phyloP scores from a whole-genome alignment of 768 basidiomycete genomes.

The Auricularia sp. region DNA sequence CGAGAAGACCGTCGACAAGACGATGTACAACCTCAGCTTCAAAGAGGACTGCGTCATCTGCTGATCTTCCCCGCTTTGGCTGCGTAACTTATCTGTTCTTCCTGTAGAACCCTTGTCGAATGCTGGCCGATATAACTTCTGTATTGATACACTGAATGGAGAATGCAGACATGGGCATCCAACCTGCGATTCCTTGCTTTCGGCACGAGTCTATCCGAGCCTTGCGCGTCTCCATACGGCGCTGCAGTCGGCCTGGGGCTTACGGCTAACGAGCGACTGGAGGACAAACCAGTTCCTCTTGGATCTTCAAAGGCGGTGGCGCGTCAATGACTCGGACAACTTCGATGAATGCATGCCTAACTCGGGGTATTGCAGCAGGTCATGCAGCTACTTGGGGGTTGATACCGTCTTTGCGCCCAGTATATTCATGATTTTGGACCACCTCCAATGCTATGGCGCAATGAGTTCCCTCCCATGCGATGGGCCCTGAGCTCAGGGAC shows the following conservation, averaged over 20 bases:
- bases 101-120: background rate
- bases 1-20: slow-evolving; percentile 90
- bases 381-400: slow-evolving; percentile 14
- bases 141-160: background rate
- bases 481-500: slow-evolving; percentile 4
- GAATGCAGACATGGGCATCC: too few relatives aligned
- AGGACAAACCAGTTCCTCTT: slow-evolving; percentile 34
- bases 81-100: background rate
- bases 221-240: background rate
- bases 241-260: background rate
- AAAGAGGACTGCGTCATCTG: slow-evolving; percentile 76
- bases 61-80: slow-evolving; percentile 11
- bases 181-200: too few relatives aligned
- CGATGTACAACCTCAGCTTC: slow-evolving; percentile 88
- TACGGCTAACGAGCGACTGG: too few relatives aligned
- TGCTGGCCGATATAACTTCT: background rate
- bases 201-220: too few relatives aligned
- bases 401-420: slow-evolving; percentile 34
- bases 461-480: slow-evolving; percentile 20
- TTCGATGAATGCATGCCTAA: slow-evolving; percentile 73
- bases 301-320: slow-evolving; percentile 48
- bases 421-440: slow-evolving; percentile 51
- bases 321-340: slow-evolving; percentile 66
- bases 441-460: slow-evolving; percentile 83
- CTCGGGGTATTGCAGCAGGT: slow-evolving; percentile 48